Evolutionary conservation across 1,284 basidiomycete genomes (phyloP).

Genomic region (Rhizoctonia solani): DNA sequence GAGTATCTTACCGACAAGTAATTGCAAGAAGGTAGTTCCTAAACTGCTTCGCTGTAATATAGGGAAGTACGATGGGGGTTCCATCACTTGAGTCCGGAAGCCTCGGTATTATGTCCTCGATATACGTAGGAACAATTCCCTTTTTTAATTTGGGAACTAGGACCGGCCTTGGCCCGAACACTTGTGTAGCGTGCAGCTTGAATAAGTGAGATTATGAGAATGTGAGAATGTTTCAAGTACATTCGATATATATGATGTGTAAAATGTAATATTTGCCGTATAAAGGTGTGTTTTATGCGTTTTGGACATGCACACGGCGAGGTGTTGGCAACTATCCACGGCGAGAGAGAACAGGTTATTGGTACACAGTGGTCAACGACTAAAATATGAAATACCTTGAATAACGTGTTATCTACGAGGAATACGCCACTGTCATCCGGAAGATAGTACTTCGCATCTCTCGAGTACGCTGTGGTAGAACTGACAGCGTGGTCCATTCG

Average conservation of each 20-base stretch:
- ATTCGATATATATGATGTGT: too few species aligned
- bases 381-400: too few species aligned
- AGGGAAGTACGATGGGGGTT: background rate
- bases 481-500: too few species aligned
- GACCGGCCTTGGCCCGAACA: background rate
- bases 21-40: background rate
- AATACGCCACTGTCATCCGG: conserved; percentile 1
- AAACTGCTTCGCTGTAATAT: background rate
- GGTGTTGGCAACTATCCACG: too few species aligned
- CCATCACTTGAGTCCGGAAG: background rate
- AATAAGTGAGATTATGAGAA: too few species aligned
- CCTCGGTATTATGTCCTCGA: background rate
- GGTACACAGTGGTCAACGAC: too few species aligned
- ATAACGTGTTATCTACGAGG: background rate
- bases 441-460: conserved; percentile 14
- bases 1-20: background rate
- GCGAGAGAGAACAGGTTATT: too few species aligned
- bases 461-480: background rate
- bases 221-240: too few species aligned
- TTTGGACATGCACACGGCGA: too few species aligned
- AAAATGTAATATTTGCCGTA: too few species aligned
- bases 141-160: background rate
- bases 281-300: too few species aligned
- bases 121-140: background rate
- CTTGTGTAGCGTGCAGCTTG: background rate